Evolutionary conservation across 225 moss, liverwort and hornwort species (phyloP).

Genomic region (Pleurozium schreberi): DNA sequence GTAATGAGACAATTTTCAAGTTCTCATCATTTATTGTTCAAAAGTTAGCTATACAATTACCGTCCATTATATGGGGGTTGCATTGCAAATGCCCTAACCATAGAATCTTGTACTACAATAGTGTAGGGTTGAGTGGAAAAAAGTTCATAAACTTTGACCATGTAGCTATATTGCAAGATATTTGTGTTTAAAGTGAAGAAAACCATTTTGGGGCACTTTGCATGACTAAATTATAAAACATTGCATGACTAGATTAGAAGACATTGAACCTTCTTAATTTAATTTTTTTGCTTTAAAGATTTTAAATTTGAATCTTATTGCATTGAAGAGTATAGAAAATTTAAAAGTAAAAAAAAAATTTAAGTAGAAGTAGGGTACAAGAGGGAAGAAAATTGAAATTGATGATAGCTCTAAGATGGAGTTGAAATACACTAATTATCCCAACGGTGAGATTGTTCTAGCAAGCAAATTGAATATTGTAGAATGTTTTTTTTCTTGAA

Average conservation of each 20-base stretch:
- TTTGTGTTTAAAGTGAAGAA: not conserved
- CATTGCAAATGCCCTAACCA: not conserved
- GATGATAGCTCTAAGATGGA: not conserved
- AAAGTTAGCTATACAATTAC: too few relatives aligned
- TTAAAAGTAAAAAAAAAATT: not conserved
- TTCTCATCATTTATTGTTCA: too few relatives aligned
- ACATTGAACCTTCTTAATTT: not conserved
- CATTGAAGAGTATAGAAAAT: not conserved
- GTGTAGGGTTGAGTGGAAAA: not conserved
- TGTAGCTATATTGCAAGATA: too few relatives aligned
- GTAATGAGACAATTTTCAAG: too few relatives aligned
- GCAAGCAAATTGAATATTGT: not conserved
- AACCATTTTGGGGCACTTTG: not conserved
- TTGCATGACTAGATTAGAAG: not conserved
- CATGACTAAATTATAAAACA: not conserved
- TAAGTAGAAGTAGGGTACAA: not conserved
- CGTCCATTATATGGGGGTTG: too few relatives aligned
- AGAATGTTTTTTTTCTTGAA: fast-evolving
- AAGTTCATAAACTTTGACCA: not conserved
- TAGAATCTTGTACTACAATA: not conserved
- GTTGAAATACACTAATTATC: not conserved
- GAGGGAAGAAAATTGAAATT: not conserved
- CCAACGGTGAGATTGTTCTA: not conserved
- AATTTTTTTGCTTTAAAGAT: too few relatives aligned
- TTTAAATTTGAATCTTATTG: not conserved